Conservation (phyloP, 2,329 filamentous ascomycete species). For the Dactylellina sp. region DNA sequence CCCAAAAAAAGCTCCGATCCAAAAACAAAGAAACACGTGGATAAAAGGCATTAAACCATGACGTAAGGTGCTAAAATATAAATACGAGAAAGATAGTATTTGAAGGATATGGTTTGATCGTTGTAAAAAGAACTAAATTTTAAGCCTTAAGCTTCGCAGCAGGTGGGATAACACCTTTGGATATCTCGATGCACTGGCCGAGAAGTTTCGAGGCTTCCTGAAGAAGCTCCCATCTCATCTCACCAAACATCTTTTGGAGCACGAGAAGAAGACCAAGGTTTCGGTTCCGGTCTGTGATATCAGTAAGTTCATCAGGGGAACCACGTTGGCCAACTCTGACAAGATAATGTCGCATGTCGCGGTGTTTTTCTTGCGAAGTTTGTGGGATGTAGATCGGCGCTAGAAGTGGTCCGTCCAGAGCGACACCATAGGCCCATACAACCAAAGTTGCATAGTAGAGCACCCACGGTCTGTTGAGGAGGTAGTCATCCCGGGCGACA, state of each 20-base stretch:
- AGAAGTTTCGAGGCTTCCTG: constrained; percentile 82
- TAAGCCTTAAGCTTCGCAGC: constrained; percentile 51
- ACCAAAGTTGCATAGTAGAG: constrained; percentile 92
- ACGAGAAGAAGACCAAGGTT: constrained; percentile 85
- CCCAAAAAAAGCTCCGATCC: constrained; percentile 54
- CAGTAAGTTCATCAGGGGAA: constrained; percentile 81
- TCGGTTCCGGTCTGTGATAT: constrained; percentile 79
- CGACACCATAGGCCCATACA: constrained; percentile 94
- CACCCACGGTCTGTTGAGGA: constrained; percentile 94
- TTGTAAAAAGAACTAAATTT: constrained; percentile 1
- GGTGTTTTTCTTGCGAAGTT: constrained; percentile 74
- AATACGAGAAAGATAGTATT: constrained; percentile 45
- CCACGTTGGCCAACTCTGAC: constrained; percentile 76
- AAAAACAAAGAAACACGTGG: constrained; percentile 32
- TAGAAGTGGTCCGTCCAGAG: constrained; percentile 81
- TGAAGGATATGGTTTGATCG: constrained; percentile 32
- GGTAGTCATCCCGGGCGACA: constrained; percentile 84
- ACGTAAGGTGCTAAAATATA: constrained; percentile 50
- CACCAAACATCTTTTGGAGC: constrained; percentile 81
- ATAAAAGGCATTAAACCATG: constrained; percentile 52
- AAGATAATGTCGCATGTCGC: constrained; percentile 84
- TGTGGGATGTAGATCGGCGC: constrained; percentile 67
- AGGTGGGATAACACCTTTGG: constrained; percentile 47
- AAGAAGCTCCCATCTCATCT: constrained; percentile 89
- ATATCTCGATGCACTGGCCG: constrained; percentile 55